Percentiles rank a stretch among this genome's conserved stretches.
Conservation (phyloP, 2,329 filamentous ascomycete genomes). For the Trichoderma sp. region DNA sequence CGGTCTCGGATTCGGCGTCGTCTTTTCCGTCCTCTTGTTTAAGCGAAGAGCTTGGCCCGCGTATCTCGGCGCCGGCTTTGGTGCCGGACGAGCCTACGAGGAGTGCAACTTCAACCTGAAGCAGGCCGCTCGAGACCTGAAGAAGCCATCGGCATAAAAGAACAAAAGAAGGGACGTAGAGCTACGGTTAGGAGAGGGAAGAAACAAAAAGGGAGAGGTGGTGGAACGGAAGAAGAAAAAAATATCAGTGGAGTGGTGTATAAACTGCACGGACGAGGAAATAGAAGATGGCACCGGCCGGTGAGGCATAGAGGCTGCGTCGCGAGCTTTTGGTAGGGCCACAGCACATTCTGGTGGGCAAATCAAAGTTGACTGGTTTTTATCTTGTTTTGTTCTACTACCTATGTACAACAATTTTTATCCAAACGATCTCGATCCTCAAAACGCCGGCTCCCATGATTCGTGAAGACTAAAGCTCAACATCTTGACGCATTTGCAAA, state of each 20-base stretch:
- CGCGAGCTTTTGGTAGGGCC: slow-evolving; percentile 1
- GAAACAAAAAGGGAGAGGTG: not conserved
- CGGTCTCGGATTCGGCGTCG: slow-evolving; percentile 93
- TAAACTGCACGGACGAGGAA: slow-evolving; percentile 18
- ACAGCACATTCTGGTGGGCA: slow-evolving; percentile 16
- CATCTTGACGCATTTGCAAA: not conserved
- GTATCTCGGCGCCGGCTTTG: slow-evolving; percentile 91
- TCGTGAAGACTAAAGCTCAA: slow-evolving; percentile 10
- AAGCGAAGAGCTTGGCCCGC: slow-evolving; percentile 97
- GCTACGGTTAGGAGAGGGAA: not conserved
- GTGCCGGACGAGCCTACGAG: slow-evolving; percentile 94
- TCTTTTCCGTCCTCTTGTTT: slow-evolving; percentile 98
- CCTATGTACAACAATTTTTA: slow-evolving; percentile 35
- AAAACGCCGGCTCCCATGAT: slow-evolving; percentile 11
- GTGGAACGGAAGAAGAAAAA: not conserved
- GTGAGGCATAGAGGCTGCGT: slow-evolving; percentile 21
- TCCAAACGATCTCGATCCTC: slow-evolving; percentile 11
- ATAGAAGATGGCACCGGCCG: slow-evolving; percentile 21
- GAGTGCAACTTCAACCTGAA: slow-evolving; percentile 86
- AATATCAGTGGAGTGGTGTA: slow-evolving; percentile 6
- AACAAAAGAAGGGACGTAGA: not conserved
- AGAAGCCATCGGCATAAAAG: slow-evolving; percentile 46
- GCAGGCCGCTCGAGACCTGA: slow-evolving; percentile 56
- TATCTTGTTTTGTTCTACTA: slow-evolving; percentile 24
- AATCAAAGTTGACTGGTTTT: slow-evolving; percentile 29